These are phyloP conservation scores for Moringa oleifera DNA, from an alignment of 345 rosid species.

Conservation along the genomic window DNA sequence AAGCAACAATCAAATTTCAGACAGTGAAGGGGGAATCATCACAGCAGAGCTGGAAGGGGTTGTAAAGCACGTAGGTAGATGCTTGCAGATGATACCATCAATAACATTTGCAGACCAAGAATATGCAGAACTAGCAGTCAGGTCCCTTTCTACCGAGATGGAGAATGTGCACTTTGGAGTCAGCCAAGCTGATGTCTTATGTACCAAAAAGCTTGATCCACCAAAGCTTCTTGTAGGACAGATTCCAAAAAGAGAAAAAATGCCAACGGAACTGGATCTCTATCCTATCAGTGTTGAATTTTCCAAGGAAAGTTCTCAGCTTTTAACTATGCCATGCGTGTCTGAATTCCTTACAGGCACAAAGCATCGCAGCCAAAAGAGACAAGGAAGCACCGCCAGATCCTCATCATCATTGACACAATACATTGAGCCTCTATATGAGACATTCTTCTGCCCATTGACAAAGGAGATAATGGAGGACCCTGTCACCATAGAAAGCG, in stretches of 20 bases:
- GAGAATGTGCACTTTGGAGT: slow-evolving; percentile 33
- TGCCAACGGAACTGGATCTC: slow-evolving; percentile 53
- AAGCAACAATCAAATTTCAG: slow-evolving; percentile 22
- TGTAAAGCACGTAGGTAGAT: slow-evolving; percentile 49
- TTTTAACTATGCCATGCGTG: slow-evolving; percentile 17
- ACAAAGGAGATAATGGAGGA: slow-evolving; percentile 80
- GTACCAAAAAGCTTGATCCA: slow-evolving; percentile 19
- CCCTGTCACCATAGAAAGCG: slow-evolving; percentile 77
- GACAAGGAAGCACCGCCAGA: slow-evolving; percentile 21
- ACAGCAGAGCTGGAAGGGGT: slow-evolving; percentile 37
- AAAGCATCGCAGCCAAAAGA: slow-evolving; percentile 33
- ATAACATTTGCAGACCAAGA: slow-evolving; percentile 41
- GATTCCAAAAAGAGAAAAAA: slow-evolving; percentile 15
- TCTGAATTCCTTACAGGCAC: slow-evolving; percentile 23
- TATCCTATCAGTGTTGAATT: slow-evolving; percentile 41
- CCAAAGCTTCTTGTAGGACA: slow-evolving; percentile 10
- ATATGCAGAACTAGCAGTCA: slow-evolving; percentile 51
- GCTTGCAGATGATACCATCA: slow-evolving; percentile 60
- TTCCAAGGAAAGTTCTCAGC: slow-evolving; percentile 32
- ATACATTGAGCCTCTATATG: slow-evolving; percentile 66
- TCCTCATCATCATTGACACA: slow-evolving; percentile 38
- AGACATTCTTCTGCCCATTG: slow-evolving; percentile 76
- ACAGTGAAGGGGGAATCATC: slow-evolving; percentile 34
- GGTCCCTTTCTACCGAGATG: slow-evolving; percentile 70
- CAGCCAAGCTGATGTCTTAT: slow-evolving; percentile 18